phyloP scores from a whole-genome alignment of 2,329 filamentous ascomycete genomes.

The Beauveria rudraprayagi region DNA sequence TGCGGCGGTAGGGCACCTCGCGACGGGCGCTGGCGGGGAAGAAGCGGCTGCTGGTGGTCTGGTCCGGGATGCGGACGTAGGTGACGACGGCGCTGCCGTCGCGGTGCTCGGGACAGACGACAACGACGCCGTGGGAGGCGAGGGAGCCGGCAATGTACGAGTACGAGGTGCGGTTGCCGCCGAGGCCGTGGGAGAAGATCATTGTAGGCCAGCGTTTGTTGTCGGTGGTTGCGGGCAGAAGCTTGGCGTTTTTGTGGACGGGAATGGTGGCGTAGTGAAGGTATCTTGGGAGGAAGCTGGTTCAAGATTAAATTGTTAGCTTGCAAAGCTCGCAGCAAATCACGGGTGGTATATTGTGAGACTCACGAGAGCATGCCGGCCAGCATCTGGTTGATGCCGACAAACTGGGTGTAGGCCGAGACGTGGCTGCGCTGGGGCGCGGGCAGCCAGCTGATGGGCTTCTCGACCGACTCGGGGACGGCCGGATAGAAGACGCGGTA shows the following conservation, averaged over 20 bases:
- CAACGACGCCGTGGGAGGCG: conserved; percentile 72
- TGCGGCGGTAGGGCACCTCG: conserved; percentile 39
- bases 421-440: conserved; percentile 67
- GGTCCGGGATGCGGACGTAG: conserved; percentile 55
- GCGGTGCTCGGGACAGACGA: conserved; percentile 74
- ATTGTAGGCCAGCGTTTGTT: conserved; percentile 66
- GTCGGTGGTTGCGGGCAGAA: conserved; percentile 42
- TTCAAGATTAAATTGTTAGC: too few relatives aligned
- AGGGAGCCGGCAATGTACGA: conserved; percentile 74
- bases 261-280: conserved; percentile 68
- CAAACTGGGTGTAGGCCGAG: conserved; percentile 66
- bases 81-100: conserved; percentile 74
- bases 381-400: conserved; percentile 54
- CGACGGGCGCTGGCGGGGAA: conserved; percentile 21
- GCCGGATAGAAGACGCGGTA: conserved; percentile 81
- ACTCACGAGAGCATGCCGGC: conserved; percentile 54
- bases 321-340: too few relatives aligned
- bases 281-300: conserved; percentile 59
- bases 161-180: conserved; percentile 74
- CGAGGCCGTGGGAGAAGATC: conserved; percentile 80
- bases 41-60: conserved; percentile 24
- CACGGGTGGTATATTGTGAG: too few relatives aligned
- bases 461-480: conserved; percentile 40
- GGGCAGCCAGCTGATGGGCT: conserved; percentile 68
- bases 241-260: conserved; percentile 60